Conservation (phyloP, 2,329 filamentous ascomycete species). For the Ceratocystis eucalypticola region DNA sequence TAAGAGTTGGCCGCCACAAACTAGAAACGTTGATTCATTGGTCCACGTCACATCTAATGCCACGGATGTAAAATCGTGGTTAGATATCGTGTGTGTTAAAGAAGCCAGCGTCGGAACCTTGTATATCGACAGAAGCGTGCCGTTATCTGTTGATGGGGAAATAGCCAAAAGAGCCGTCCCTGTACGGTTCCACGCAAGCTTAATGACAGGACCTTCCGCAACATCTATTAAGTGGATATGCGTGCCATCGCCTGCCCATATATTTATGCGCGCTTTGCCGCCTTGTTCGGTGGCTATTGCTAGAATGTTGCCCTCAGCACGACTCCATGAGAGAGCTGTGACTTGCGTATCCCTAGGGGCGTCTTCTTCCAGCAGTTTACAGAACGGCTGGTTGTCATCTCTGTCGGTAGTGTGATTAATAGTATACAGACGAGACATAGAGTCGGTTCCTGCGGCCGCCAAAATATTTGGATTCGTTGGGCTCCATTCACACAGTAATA, state of each 20-base stretch:
- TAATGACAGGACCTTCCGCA: constrained; percentile 47
- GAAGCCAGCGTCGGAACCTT: constrained; percentile 30
- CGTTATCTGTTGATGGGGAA: constrained; percentile 35
- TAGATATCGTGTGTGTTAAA: constrained; percentile 30
- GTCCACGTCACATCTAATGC: constrained; percentile 48
- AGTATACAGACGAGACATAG: constrained; percentile 56
- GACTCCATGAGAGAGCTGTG: constrained; percentile 48
- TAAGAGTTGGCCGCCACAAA: constrained; percentile 45
- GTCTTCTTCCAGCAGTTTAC: constrained; percentile 40
- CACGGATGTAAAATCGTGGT: constrained; percentile 38
- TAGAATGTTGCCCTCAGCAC: constrained; percentile 38
- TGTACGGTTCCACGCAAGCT: constrained; percentile 46
- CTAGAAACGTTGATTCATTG: constrained; percentile 42
- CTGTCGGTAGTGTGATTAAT: constrained; percentile 39
- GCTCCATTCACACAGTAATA: constrained; percentile 58
- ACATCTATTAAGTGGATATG: constrained; percentile 41
- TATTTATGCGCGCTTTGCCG: constrained; percentile 37
- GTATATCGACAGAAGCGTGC: constrained; percentile 20
- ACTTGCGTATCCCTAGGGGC: constrained; percentile 39
- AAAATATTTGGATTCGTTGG: constrained; percentile 50
- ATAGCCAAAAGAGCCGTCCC: constrained; percentile 44
- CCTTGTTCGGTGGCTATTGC: constrained; percentile 45
- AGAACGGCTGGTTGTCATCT: constrained; percentile 29
- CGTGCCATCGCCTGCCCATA: constrained; percentile 42
- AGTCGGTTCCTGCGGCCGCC: constrained; percentile 55